phyloP scores from a whole-genome alignment of 2,329 filamentous ascomycete species.

The Fusarium miscanthi region DNA sequence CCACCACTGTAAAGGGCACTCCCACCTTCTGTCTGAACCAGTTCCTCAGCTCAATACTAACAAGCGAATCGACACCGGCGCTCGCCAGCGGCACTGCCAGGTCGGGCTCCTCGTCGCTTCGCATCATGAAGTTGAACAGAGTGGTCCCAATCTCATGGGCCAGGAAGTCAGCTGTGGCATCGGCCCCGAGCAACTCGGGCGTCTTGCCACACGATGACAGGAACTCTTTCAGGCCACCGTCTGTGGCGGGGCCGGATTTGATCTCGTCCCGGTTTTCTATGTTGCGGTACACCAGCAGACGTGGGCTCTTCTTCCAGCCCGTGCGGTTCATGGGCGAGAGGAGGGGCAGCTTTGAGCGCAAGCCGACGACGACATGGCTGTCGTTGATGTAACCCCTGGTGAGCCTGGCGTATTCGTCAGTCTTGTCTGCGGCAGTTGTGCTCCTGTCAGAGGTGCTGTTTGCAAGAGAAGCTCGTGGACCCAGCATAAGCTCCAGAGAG shows the following conservation, averaged over 20 bases:
- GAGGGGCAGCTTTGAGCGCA: constrained; percentile 11
- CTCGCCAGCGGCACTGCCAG: not conserved
- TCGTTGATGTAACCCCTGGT: constrained; percentile 1
- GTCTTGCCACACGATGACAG: not conserved
- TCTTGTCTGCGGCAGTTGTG: not conserved
- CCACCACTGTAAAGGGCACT: not conserved
- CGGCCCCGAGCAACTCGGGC: not conserved
- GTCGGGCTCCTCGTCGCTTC: not conserved
- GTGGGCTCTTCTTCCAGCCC: constrained; percentile 3
- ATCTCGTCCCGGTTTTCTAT: constrained; percentile 5
- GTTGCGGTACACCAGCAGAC: constrained; percentile 7
- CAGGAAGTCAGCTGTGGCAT: constrained; percentile 4
- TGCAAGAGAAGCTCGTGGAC: not conserved
- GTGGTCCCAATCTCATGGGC: constrained; percentile 4
- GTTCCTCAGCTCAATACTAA: constrained; percentile 6
- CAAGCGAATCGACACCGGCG: constrained; percentile 2
- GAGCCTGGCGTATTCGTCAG: constrained; percentile 1
- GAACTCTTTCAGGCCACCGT: constrained; percentile 7
- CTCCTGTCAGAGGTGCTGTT: not conserved
- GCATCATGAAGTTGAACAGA: constrained; percentile 11
- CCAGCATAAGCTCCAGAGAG: constrained; percentile 1
- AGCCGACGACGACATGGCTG: not conserved
- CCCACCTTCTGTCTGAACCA: constrained; percentile 4
- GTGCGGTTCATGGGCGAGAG: constrained; percentile 8
- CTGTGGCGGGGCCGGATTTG: not conserved